These are phyloP conservation scores for Neoscytalidium dimidiatum DNA, from an alignment of 2,329 filamentous ascomycete genomes.

Conservation along the genomic window DNA sequence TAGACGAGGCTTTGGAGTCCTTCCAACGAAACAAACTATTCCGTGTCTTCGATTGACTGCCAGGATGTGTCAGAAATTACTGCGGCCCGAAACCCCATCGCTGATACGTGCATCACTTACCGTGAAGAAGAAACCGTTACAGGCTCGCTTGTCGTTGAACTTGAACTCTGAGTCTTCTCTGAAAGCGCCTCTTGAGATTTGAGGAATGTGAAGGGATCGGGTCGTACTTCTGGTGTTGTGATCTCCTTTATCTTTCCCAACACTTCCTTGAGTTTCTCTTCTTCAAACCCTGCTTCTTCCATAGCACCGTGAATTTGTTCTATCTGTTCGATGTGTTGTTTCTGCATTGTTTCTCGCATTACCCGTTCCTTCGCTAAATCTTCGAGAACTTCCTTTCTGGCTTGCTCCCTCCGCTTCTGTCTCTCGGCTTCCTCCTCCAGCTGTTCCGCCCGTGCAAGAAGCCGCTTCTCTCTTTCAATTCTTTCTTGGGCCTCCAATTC, in stretches of 20 bases:
- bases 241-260: neutral
- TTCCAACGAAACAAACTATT: neutral
- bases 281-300: neutral
- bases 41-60: neutral
- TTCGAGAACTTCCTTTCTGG: neutral
- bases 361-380: neutral
- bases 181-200: neutral
- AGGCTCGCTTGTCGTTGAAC: neutral
- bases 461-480: neutral
- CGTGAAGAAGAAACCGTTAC: neutral
- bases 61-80: neutral
- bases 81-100: neutral
- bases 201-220: neutral
- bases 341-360: neutral
- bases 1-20: neutral
- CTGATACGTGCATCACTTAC: neutral
- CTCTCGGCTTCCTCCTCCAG: neutral
- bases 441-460: neutral
- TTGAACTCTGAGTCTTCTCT: neutral
- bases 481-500: neutral
- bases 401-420: neutral
- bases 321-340: neutral
- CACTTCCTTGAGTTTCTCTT: neutral
- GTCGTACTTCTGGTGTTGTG: neutral
- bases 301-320: neutral